These are phyloP conservation scores for Paramecium primaurelia DNA, from an alignment of 73 alveolate species.

Conservation along the genomic window DNA sequence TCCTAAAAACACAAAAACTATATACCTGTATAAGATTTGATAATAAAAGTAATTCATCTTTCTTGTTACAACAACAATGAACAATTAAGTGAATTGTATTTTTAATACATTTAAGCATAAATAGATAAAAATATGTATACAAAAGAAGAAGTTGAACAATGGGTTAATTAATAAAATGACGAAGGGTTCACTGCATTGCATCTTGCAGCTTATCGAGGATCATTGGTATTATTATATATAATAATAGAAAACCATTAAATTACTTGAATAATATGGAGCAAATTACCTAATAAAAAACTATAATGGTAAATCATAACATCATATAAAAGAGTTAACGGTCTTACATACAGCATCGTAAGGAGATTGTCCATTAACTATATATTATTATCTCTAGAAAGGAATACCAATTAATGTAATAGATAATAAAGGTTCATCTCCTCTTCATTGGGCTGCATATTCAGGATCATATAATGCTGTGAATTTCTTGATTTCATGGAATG, in stretches of 20 bases:
- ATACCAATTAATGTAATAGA: conserved; percentile 68
- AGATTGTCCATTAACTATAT: conserved; percentile 79
- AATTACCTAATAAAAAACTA: neutral
- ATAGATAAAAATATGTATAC: neutral
- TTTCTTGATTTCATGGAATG: conserved; percentile 71
- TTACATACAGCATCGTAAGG: conserved; percentile 95
- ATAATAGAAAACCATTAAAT: neutral
- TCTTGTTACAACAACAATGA: conserved; percentile 44
- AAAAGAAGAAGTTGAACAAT: conserved; percentile 45
- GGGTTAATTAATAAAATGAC: conserved; percentile 82
- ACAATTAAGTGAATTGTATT: conserved; percentile 21
- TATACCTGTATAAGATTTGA: neutral
- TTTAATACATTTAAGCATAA: conserved; percentile 9
- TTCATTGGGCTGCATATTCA: conserved; percentile 97
- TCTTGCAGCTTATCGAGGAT: conserved; percentile 90
- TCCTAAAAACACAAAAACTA: neutral
- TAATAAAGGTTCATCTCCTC: conserved; percentile 85
- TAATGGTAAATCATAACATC: conserved; percentile 10
- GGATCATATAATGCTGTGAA: conserved; percentile 78
- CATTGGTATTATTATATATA: conserved; percentile 64
- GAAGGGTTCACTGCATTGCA: conserved; percentile 95
- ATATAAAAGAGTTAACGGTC: conserved; percentile 70
- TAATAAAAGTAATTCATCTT: conserved; percentile 19
- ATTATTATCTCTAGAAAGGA: conserved; percentile 69
- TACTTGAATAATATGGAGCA: conserved; percentile 12